phyloP scores from a whole-genome alignment of 257 asterid genomes.

The Penstemon eatonii region DNA sequence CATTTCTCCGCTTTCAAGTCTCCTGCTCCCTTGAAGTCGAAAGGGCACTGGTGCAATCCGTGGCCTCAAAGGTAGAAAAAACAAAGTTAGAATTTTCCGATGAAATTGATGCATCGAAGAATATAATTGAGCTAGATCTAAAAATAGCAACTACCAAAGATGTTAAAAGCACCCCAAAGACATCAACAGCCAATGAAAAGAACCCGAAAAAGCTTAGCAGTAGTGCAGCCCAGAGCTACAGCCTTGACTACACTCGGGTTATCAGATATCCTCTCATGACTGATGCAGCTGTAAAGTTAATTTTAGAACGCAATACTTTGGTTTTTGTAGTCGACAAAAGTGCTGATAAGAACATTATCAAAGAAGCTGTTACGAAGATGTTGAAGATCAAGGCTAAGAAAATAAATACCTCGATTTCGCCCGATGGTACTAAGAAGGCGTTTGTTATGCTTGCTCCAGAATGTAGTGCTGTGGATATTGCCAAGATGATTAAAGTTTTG shows the following conservation, averaged over 20 bases:
- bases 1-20: conserved; percentile 29
- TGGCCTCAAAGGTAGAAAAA: conserved; percentile 16
- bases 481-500: conserved; percentile 55
- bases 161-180: conserved; percentile 18
- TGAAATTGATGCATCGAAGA: conserved; percentile 19
- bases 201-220: conserved; percentile 42
- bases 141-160: conserved; percentile 21
- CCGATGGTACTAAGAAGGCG: conserved; percentile 73
- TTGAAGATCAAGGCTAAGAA: conserved; percentile 47
- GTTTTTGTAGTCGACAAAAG: conserved; percentile 64
- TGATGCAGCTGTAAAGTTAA: conserved; percentile 52
- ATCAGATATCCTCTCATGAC: conserved; percentile 57
- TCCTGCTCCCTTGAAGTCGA: conserved; percentile 22
- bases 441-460: conserved; percentile 46
- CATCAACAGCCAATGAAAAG: conserved; percentile 31
- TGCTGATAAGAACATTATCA: conserved; percentile 66
- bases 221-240: conserved; percentile 32
- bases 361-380: conserved; percentile 47
- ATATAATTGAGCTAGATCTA: conserved; percentile 3
- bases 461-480: conserved; percentile 54
- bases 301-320: conserved; percentile 51
- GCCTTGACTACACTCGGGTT: conserved; percentile 40
- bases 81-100: background rate
- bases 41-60: conserved; percentile 20
- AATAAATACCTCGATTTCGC: conserved; percentile 60